Evolutionary conservation across 805 yeast genomes (phyloP).

Genomic region (Pichia ethanolica): DNA sequence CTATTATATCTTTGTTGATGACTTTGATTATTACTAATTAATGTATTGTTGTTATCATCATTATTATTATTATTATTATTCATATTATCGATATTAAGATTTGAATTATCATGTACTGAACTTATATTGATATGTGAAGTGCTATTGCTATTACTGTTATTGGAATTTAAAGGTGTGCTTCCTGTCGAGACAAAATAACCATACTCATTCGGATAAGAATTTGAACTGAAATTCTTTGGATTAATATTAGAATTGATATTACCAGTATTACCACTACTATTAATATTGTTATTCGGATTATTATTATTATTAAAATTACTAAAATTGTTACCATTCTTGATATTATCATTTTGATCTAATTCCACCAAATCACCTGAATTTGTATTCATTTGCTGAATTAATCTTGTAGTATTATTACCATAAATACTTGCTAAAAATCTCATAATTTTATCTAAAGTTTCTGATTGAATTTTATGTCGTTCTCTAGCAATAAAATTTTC

Average conservation of each 20-base stretch:
- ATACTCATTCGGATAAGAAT: not conserved
- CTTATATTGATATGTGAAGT: too few relatives aligned
- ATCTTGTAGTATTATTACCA: slow-evolving; percentile 49
- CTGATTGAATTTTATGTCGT: slow-evolving; percentile 77
- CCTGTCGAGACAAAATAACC: not conserved
- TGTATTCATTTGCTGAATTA: slow-evolving; percentile 20
- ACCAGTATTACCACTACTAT: not conserved
- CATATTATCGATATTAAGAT: not conserved
- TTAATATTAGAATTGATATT: not conserved
- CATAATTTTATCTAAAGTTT: slow-evolving; percentile 79
- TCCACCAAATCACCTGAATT: slow-evolving; percentile 16
- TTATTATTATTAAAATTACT: not conserved
- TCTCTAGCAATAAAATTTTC: slow-evolving; percentile 81
- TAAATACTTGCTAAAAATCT: slow-evolving; percentile 81
- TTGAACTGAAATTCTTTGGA: not conserved
- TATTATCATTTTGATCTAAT: slow-evolving; percentile 4
- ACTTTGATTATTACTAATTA: too few relatives aligned
- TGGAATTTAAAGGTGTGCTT: not conserved
- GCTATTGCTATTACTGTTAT: not conserved
- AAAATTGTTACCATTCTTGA: not conserved
- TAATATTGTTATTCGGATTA: not conserved
- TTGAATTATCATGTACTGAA: too few relatives aligned
- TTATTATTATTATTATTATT: not conserved
- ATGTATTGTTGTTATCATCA: not conserved
- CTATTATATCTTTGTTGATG: not conserved